Evolutionary conservation across 2,329 filamentous ascomycete genomes (phyloP).

Genomic region (Fusarium mexicanum): DNA sequence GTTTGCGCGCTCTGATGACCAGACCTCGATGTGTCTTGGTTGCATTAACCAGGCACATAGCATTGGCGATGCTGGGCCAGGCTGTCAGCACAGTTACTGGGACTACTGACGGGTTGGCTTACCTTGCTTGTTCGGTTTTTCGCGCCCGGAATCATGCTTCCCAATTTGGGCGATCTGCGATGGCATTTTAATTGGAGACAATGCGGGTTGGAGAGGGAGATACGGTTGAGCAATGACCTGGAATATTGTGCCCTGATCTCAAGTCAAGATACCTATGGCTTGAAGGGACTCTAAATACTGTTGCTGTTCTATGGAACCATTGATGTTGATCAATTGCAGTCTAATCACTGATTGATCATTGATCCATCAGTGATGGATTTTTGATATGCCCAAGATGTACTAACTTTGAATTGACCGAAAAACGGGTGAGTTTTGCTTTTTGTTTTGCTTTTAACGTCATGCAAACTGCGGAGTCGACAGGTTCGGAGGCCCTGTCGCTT

Average conservation of each 20-base stretch:
- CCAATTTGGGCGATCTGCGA: background rate
- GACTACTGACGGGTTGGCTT: fast-evolving
- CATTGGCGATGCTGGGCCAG: background rate
- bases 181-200: fast-evolving
- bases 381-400: background rate
- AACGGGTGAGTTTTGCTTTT: background rate
- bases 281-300: background rate
- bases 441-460: background rate
- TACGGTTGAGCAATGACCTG: fast-evolving
- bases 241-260: background rate
- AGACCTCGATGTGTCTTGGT: background rate
- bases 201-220: background rate
- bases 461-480: background rate
- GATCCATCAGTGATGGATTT: background rate
- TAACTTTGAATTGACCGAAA: background rate
- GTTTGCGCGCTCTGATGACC: background rate
- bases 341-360: background rate
- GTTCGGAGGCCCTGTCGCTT: fast-evolving
- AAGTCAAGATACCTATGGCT: background rate
- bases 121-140: background rate
- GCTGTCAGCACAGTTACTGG: background rate
- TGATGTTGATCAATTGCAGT: background rate
- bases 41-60: fast-evolving
- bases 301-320: background rate
- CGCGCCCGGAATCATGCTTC: fast-evolving